These are phyloP conservation scores for Clarireedia homoeocarpa DNA, from an alignment of 2,329 filamentous ascomycete species.

Conservation along the genomic window DNA sequence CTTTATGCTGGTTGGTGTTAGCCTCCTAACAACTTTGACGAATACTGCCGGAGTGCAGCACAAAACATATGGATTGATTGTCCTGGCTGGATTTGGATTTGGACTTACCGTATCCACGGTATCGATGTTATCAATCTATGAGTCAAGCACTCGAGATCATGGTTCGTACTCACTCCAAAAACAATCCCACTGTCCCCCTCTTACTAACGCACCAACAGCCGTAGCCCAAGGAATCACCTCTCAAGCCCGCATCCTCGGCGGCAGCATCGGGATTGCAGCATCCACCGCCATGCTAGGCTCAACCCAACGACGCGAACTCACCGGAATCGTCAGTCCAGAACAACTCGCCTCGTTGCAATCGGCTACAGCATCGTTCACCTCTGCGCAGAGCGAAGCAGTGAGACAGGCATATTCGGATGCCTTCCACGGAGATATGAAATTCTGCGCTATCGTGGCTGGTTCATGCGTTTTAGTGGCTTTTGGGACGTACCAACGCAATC, in stretches of 20 bases:
- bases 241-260: slow-evolving; percentile 52
- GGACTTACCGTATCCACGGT: slow-evolving; percentile 35
- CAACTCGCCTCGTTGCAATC: slow-evolving; percentile 10
- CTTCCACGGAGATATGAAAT: slow-evolving; percentile 19
- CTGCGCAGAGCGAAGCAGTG: slow-evolving; percentile 12
- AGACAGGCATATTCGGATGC: slow-evolving; percentile 17
- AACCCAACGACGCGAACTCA: slow-evolving; percentile 9
- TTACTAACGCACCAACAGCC: slow-evolving; percentile 27
- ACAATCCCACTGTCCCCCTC: background rate
- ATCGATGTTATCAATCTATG: slow-evolving; percentile 46
- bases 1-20: slow-evolving; percentile 45
- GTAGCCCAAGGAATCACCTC: slow-evolving; percentile 52
- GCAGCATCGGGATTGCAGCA: slow-evolving; percentile 48
- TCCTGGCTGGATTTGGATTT: slow-evolving; percentile 50
- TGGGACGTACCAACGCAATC: background rate
- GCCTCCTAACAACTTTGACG: slow-evolving; percentile 37
- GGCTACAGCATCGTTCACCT: slow-evolving; percentile 4
- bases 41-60: slow-evolving; percentile 8
- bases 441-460: slow-evolving; percentile 12
- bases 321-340: slow-evolving; percentile 7
- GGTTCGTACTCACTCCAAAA: slow-evolving; percentile 25
- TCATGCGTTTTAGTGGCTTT: background rate
- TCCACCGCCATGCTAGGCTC: slow-evolving; percentile 47
- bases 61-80: slow-evolving; percentile 42
- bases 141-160: slow-evolving; percentile 34